Base-by-base conservation (phyloP, 495 filamentous ascomycete species). In the Lichina pygmaea region DNA sequence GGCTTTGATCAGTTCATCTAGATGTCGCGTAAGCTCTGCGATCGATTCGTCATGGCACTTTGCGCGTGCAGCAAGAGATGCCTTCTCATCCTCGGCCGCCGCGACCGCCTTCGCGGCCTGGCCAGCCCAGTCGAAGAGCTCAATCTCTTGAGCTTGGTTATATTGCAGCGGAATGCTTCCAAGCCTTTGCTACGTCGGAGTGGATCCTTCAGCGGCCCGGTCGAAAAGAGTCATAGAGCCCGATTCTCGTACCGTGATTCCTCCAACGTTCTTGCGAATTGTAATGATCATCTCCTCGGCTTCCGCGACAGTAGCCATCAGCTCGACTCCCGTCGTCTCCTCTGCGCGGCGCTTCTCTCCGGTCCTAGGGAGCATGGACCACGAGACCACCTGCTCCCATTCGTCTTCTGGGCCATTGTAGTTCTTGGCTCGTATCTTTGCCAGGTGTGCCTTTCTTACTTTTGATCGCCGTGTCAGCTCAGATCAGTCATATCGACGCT, bases 381-480 rank as follows among this genome's bases (percentile, higher is more conserved):
- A 48, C 33, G 46, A 51, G 11, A 80, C 52, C 31, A 69, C 65
- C 3, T 58, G 51, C 44, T 61, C 54, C 75, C 75, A 79, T 49
- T 79, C 68, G 11, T 66, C 60, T 24, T 72, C 60, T 12, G 52
- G 62, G 33, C 73, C 64, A 34, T 62, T 57, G 42, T 67, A 72
- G 33, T 62, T 72, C 47, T 70, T 72, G 10, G 63, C 57, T 36
- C 65, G 64, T 10, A 73, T 50, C 8, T 58, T 53, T 17, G 60
- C 58, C 8, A 71, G 52, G 32, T 54, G 57, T 44, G 54, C 52
- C 50, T 67, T 56, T 46, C 60, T 62, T 36, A 76, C 72, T 74
- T 43, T 33, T 32, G 46, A 43, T 39, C 31, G 33, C 45, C 48
- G 47, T 47, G 42, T 41, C 51, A 52, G 50, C 44, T 53, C 42